Base-by-base conservation (phyloP, 2,329 filamentous ascomycete genomes). In the Uncinocarpus reesii region DNA sequence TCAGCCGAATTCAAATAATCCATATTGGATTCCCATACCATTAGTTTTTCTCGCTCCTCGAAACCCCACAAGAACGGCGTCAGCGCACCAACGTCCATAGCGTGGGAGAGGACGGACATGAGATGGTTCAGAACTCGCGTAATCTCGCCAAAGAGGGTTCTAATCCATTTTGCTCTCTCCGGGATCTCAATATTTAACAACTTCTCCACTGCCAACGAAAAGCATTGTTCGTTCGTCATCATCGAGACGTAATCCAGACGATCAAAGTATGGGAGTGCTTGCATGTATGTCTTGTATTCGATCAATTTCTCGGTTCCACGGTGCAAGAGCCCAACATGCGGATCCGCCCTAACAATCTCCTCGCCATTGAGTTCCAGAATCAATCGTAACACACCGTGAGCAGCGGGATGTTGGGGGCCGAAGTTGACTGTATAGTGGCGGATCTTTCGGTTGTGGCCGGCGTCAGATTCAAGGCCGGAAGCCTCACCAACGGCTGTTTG, bases 191-290 rank as follows among this genome's bases (percentile, higher is more conserved):
- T 76, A 69, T 98, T 98, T 61, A 98, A 76, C 52, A 98, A 78
- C 77, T 98, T 98, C 78, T 98, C 92, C 48, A 96, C 90, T 16
- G 88, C 92, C 57, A 98, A 78, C 31, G 88, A 81, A 71, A 87
- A 98, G 65, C 88, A 95, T 72, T 98, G 92, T 77, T 98, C 92
- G 71, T 98, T 98, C 62, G 92, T 98, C 92, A 98, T 98, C 93
- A 98, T 98, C 62, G 88, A 95, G 59, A 95, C 89, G 70, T 98
- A 98, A 71, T 98, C 92, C 68, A 98, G 77, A 60, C 92, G 87
- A 72, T 98, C 92, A 67, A 98, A 98, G 76, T 98, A 98, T 49
- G 92, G 92, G 64, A 98, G 76, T 50, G 92, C 92, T 76, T 98
- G 92, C 63, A 96, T 79, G 66, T 98, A 98, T 60, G 90, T 95